Evolutionary conservation across 208 protist genomes (phyloP), one percentile per base, ranked within the genome.

Genomic region (Porcisia deanei): DNA sequence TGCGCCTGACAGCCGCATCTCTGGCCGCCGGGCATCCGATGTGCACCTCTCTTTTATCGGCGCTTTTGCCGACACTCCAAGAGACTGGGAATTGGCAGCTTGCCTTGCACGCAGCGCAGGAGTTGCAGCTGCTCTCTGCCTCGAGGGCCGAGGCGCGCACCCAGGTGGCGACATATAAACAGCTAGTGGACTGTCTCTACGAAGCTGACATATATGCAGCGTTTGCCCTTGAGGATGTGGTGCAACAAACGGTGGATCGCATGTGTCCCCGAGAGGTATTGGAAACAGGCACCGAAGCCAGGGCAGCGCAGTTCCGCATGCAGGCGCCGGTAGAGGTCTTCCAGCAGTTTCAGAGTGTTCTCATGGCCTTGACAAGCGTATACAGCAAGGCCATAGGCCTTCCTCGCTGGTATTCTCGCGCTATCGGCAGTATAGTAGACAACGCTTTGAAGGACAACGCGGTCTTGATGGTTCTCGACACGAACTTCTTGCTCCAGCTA

Each of bases 401-500:
- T 54, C 73, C 86, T 22, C 79, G 85, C 34, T 84, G 82, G 85
- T 89, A 94, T 77, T 84, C 73, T 30, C 85, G 85, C 54, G 45
- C 72, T n/a, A 63, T 94, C 10, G 63, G 55, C 68, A 64, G 70
- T 53, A 57, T 94, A 59, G 85, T 84, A 2, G 79, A 82, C n/a
- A 75, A 52, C 6, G 84, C 85, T 5, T 57, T 91, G 37, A 69
- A 84, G 20, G 61, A 78, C 0, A 79, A 83, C n/a, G 78, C 80
- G n/a, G 47, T 70, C 0, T 25, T 92, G 7, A 57, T 97, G 1
- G 85, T 97, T 39, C 59, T 96, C 20, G 93, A 97, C 79, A 97
- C 93, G 1, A 97, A 97, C 73, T 91, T 95, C 83, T 68, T 97
- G 22, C 66, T 97, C 34, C 91, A 97, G 34, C 92, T 90, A 57